Base-by-base conservation (phyloP, 805 yeast species). In the Blastobotrys mokoenaii region DNA sequence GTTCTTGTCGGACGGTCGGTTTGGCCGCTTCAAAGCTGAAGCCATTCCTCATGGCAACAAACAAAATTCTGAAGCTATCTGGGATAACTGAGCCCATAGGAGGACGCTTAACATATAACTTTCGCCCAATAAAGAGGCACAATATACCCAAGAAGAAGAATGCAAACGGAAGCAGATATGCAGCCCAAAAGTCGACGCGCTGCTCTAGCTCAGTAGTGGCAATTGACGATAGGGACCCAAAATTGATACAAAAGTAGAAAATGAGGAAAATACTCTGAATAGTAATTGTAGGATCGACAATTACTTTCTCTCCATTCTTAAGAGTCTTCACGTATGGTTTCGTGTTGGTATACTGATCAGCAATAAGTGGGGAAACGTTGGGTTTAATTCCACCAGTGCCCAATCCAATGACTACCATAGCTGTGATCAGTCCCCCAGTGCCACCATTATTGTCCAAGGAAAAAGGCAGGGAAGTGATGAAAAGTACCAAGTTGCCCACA, bases 311-410 rank as follows among this genome's bases (percentile, higher is more conserved):
- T 46, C 95, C 95, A 22, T 69, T 59, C 52, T 74, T 72, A 46
- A 73, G 66, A 2, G 73, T 75, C 60, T 71, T 73, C 45, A 85
- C 76, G 43, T 73, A 76, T 51, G 79, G 82, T 53, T 73, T 71
- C 46, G 74, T 68, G 59, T 77, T 74, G 39, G 81, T 79, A 59
- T 75, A 79, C 64, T 81, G 86, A 56, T 81, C 84, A 39, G 87
- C 89, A 60, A 84, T 78, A 59, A 84, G 70, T 17, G 84, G 82
- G 3, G 87, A 76, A 27, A 84, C 78, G 56, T 84, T 83, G 34
- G 89, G 72, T 62, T 84, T 84, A 60, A 84, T 84, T 54, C 87
- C 82, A 58, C 93, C 93, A 25, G 93, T 80, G 35, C 87, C 90
- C 36, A 82, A 54, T 53, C 90, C 90, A 55, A 84, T 76, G 45